Evolutionary conservation across 371 early-diverging fungal genomes (phyloP), one percentile per base, ranked within the genome.

Genomic region (Lichtheimia hyalospora): DNA sequence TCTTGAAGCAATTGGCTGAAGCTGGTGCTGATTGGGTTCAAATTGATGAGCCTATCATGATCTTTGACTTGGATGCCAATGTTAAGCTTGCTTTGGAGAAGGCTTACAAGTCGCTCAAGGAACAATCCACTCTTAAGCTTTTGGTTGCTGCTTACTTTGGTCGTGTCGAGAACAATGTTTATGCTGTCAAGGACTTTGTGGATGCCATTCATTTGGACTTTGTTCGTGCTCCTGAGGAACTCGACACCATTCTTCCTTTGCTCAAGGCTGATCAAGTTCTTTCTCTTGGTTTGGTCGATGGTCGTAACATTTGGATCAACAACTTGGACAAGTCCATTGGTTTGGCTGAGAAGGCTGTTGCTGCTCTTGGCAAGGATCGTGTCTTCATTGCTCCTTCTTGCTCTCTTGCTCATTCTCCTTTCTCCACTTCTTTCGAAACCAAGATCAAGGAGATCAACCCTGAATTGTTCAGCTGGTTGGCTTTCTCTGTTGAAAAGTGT

Each of bases 241-340:
- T 96, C 43, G 90, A 92, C 61, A 62, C 74, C 34, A 82, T 90
- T 52, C 69, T 91, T 58, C 72, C 79, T 62, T 61, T 89, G 41
- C 71, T 83, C 52, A 64, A 70, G 25, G 69, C 71, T 64, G 66
- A 74, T 51, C 84, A 89, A 66, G 65, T 81, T 53, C 79, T 96
- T 49, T 96, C 96, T 21, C 84, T 93, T 55, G 97, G 97, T 73
- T 82, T 96, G 49, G 81, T 95, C 65, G 87, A 96, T 75, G 98
- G 98, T 52, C 92, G 98, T 69, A 97, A 97, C 87, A 88, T 97
- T 77, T 97, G 98, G 98, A 95, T 93, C 83, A 82, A 90, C 67
- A 89, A 96, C 82, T 74, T 96, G 51, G 81, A 72, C 66, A 74
- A 80, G 58, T 91, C 93, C 60, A 81, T 95, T 44, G 76, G 74